Base-by-base conservation (phyloP, 306 rosid genomes). In the Adenanthera pavonina region DNA sequence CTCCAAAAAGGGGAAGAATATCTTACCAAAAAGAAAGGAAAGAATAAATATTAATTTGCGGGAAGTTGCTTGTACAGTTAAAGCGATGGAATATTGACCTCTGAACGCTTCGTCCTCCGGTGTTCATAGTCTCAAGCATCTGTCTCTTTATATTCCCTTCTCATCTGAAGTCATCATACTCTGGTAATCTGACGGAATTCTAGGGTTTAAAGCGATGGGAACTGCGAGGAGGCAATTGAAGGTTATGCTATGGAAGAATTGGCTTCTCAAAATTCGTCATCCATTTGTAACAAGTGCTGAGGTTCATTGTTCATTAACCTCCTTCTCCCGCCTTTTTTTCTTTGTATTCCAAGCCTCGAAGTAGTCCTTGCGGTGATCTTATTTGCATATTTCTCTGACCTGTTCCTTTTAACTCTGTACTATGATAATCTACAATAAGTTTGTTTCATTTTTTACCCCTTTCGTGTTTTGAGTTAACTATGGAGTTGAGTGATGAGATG, bases 181-280 rank as follows among this genome's bases (percentile, higher is more conserved):
- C 17, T 78, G 79, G 36, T 33, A 12, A 12, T 49, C 53, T 49
- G 69, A 62, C 25, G 7, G 13, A 2, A 20, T 53, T 77, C 30
- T 85, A 80, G 87, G 90, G 81, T 84, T 86, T 15, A 73, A 81
- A 64, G 79, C 80, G 82, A 93, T 95, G 99, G 96, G 90, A 66
- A 86, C 87, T 72, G 88, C 91, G 15, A 47, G 82, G 81, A 85
- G 97, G 51, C 97, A 95, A 92, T 86, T 95, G 83, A 90, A 92
- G 89, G 88, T 88, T 12, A 95, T 95, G 97, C 97, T 95, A 62
- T 84, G 95, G 78, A 95, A 95, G 90, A 95, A 93, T 69, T 95
- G 94, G 89, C 97, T 95, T 64, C 99, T 93, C 94, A 95, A 95
- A 81, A 86, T 89, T 78, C 99, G 99, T 60, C 97, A 95, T 51